Conservation (phyloP, 129 eudicot species). For the Helianthus tuberosus region DNA sequence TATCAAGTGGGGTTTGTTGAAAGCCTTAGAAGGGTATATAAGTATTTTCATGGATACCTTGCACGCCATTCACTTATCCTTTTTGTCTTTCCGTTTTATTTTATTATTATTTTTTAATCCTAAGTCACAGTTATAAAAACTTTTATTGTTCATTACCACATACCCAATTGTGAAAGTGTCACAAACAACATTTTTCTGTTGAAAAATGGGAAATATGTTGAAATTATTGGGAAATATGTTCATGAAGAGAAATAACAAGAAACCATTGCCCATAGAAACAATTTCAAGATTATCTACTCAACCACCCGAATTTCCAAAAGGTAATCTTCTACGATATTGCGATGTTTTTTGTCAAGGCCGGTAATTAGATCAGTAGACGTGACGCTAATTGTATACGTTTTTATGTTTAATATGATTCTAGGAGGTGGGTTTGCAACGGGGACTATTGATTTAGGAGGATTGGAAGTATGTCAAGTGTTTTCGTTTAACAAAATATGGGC, state of each 20-base stretch:
- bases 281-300: conserved; percentile 6
- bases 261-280: conserved; percentile 18
- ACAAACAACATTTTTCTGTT: conserved; percentile 25
- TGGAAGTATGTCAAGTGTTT: conserved; percentile 56
- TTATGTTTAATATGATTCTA: conserved; percentile 17
- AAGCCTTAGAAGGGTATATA: conserved; percentile 30
- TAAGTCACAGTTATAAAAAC: background rate
- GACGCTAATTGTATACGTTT: background rate
- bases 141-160: background rate
- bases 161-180: background rate
- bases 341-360: background rate
- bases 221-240: conserved; percentile 17
- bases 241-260: conserved; percentile 14
- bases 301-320: conserved; percentile 16
- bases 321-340: conserved; percentile 14
- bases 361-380: background rate
- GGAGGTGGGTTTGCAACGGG: conserved; percentile 85
- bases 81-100: conserved; percentile 6
- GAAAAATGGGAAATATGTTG: conserved; percentile 29
- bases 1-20: conserved; percentile 27
- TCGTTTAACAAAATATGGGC: conserved; percentile 69
- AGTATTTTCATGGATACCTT: conserved; percentile 48
- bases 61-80: conserved; percentile 47
- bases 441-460: conserved; percentile 73
- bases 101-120: conserved; percentile 8